A percentile compares a stretch with the other conserved stretches of the same genome.
Evolutionary conservation across 2,329 filamentous ascomycete species (phyloP).

Genomic region (Fusarium lyarnte): DNA sequence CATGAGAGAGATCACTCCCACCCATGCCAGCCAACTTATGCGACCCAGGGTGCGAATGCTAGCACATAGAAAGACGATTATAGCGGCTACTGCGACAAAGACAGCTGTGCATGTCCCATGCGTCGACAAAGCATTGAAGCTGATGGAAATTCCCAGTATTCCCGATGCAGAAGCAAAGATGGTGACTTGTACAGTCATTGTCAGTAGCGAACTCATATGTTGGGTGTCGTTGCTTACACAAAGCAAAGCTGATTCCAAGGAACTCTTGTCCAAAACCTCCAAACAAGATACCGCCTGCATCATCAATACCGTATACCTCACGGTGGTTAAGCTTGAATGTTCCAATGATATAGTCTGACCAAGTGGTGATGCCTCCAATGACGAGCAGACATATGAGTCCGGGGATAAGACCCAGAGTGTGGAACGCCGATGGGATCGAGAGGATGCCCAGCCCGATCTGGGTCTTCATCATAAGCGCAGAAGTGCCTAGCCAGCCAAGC

Average conservation of each 20-base stretch:
- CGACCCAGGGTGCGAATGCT: slow-evolving; percentile 47
- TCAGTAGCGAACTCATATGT: not conserved
- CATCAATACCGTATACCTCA: slow-evolving; percentile 63
- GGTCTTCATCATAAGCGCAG: slow-evolving; percentile 59
- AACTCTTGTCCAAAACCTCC: slow-evolving; percentile 57
- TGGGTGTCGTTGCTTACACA: slow-evolving; percentile 36
- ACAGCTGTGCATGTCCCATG: slow-evolving; percentile 53
- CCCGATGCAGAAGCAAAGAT: slow-evolving; percentile 33
- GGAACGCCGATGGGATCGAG: slow-evolving; percentile 57
- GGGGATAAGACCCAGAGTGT: slow-evolving; percentile 58
- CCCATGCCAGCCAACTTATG: slow-evolving; percentile 47
- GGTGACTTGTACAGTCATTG: slow-evolving; percentile 10
- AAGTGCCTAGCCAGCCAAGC: slow-evolving; percentile 56
- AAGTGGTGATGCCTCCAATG: slow-evolving; percentile 57
- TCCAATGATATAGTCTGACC: slow-evolving; percentile 60
- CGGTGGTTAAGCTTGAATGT: slow-evolving; percentile 61
- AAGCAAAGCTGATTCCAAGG: slow-evolving; percentile 50
- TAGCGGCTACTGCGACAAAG: slow-evolving; percentile 50
- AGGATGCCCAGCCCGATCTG: slow-evolving; percentile 58
- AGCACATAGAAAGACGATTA: slow-evolving; percentile 44
- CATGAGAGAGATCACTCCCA: slow-evolving; percentile 34
- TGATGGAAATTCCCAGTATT: slow-evolving; percentile 49
- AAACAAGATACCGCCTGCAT: slow-evolving; percentile 60
- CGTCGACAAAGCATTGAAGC: slow-evolving; percentile 51
- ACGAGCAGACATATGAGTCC: slow-evolving; percentile 55